These are phyloP conservation scores for Fusarium praegraminearum DNA, from an alignment of 2,329 filamentous ascomycete species.

Conservation along the genomic window DNA sequence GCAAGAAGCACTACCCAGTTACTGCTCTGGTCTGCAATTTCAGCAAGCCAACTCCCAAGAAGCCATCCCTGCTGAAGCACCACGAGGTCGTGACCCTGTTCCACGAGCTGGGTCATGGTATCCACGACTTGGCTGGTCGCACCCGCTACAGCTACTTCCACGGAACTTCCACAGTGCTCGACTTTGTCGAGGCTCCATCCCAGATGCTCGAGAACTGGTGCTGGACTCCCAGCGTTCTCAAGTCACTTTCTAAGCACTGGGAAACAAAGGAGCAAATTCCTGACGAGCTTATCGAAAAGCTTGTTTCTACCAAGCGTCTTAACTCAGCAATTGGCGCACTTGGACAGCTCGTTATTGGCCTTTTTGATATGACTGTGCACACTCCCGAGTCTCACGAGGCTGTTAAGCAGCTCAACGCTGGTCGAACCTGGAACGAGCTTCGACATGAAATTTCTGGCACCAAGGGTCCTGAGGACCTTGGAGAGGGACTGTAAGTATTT, in stretches of 20 bases:
- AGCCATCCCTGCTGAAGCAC: conserved; percentile 84
- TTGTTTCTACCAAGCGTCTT: conserved; percentile 82
- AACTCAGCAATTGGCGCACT: conserved; percentile 85
- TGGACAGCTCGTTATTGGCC: conserved; percentile 82
- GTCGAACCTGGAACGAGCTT: conserved; percentile 77
- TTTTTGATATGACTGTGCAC: conserved; percentile 87
- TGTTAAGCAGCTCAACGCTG: conserved; percentile 73
- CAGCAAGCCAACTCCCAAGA: conserved; percentile 80
- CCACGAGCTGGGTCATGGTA: conserved; percentile 80
- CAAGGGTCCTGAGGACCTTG: conserved; percentile 77
- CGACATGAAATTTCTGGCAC: conserved; percentile 78
- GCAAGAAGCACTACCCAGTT: conserved; percentile 78
- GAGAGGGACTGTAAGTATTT: conserved; percentile 63
- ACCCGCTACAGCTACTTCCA: conserved; percentile 75
- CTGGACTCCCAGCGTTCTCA: conserved; percentile 74
- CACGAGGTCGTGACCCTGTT: conserved; percentile 86
- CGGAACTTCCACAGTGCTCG: conserved; percentile 73
- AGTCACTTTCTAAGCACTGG: conserved; percentile 79
- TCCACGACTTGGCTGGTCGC: conserved; percentile 74
- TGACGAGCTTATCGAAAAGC: conserved; percentile 77
- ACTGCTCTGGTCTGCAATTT: conserved; percentile 89
- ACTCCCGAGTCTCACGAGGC: conserved; percentile 75
- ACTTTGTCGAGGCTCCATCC: conserved; percentile 78
- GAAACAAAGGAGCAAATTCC: conserved; percentile 77
- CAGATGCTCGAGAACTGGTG: conserved; percentile 85